Evolutionary conservation across 768 basidiomycete genomes (phyloP).

Genomic region (Kwoniella newhampshirensis): DNA sequence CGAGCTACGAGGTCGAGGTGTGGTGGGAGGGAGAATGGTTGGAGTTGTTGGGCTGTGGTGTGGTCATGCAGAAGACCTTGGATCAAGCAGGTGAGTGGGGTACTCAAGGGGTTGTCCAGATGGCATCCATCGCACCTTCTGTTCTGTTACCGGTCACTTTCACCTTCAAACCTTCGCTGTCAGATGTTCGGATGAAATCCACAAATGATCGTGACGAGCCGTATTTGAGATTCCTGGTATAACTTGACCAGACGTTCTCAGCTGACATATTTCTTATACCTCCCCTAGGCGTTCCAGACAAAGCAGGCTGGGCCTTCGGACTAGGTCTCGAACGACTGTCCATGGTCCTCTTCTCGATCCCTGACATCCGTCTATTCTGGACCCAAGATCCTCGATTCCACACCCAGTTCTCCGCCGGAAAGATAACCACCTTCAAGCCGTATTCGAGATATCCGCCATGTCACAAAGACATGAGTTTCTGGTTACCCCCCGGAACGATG

Average conservation of each 20-base stretch:
- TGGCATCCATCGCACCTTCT: too few species aligned
- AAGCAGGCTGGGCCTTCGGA: conserved; percentile 93
- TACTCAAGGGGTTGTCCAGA: too few species aligned
- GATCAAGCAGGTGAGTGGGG: conserved; percentile 71
- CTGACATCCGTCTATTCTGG: conserved; percentile 98
- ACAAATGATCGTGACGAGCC: too few species aligned
- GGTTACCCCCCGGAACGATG: conserved; percentile 59
- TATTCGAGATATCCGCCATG: conserved; percentile 91
- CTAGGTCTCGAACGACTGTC: conserved; percentile 95
- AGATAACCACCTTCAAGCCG: conserved; percentile 78
- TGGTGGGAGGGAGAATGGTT: conserved; percentile 96
- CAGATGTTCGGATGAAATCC: too few species aligned
- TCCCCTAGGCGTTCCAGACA: conserved; percentile 65
- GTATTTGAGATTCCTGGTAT: too few species aligned
- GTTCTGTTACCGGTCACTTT: too few species aligned
- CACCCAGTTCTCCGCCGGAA: conserved; percentile 71
- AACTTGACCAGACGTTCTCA: too few species aligned
- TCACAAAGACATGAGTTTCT: conserved; percentile 94
- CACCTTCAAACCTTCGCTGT: too few species aligned
- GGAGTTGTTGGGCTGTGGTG: conserved; percentile 91
- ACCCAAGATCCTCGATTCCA: conserved; percentile 82
- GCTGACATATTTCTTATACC: background rate
- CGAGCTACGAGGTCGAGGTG: conserved; percentile 97
- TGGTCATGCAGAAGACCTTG: conserved; percentile 83
- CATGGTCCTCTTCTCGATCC: conserved; percentile 95